Conservation (phyloP, 2,329 filamentous ascomycete genomes). For the Aspergillus floridensis region DNA sequence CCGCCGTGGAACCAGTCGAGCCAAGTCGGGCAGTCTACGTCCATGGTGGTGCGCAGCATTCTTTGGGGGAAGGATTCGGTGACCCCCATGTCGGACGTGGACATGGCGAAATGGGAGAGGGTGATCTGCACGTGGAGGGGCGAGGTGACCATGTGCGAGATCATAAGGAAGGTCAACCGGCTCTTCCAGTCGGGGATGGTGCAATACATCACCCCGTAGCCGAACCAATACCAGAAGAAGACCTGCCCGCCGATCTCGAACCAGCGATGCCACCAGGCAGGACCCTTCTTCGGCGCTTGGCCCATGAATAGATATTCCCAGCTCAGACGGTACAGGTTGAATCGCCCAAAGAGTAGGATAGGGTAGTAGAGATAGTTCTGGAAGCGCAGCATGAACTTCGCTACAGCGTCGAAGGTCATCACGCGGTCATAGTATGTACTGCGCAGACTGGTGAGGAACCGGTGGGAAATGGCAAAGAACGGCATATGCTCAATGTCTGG, state of each 20-base stretch:
- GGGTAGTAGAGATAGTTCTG: slow-evolving; percentile 84
- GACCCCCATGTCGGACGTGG: slow-evolving; percentile 78
- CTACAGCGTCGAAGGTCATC: slow-evolving; percentile 74
- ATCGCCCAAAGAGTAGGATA: slow-evolving; percentile 74
- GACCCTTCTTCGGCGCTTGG: slow-evolving; percentile 69
- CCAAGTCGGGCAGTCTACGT: slow-evolving; percentile 84
- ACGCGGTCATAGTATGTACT: slow-evolving; percentile 81
- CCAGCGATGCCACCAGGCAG: slow-evolving; percentile 79
- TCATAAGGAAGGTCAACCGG: slow-evolving; percentile 70
- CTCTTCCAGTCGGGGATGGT: slow-evolving; percentile 66
- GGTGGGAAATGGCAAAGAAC: slow-evolving; percentile 81
- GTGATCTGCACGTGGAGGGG: slow-evolving; percentile 88
- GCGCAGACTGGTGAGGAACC: slow-evolving; percentile 68
- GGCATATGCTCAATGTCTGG: slow-evolving; percentile 92
- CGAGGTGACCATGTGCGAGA: slow-evolving; percentile 78
- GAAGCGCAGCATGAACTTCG: slow-evolving; percentile 66
- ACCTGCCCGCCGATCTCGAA: slow-evolving; percentile 73
- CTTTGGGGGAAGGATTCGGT: slow-evolving; percentile 85
- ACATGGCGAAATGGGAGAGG: slow-evolving; percentile 91
- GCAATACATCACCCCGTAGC: slow-evolving; percentile 75
- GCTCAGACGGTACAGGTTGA: slow-evolving; percentile 81
- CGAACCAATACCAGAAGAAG: slow-evolving; percentile 86
- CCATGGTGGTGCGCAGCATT: slow-evolving; percentile 92
- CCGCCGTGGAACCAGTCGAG: slow-evolving; percentile 87
- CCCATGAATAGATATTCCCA: slow-evolving; percentile 73